Evolutionary conservation across 2,329 filamentous ascomycete species (phyloP), one percentile per base, ranked within the genome.

Genomic region (Ambrosiella beaveri): DNA sequence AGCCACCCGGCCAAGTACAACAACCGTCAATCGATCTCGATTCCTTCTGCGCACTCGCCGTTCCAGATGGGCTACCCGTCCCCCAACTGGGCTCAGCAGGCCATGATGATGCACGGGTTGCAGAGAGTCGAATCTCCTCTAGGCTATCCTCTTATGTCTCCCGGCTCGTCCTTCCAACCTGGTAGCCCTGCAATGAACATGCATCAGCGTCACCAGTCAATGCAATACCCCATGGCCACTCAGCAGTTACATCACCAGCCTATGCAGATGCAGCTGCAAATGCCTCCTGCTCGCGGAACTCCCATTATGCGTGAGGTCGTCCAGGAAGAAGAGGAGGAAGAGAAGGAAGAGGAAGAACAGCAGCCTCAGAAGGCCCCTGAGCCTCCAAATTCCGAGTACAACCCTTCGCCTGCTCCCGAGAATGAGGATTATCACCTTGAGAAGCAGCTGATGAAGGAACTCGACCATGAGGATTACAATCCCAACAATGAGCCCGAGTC

Each of bases 381-480:
- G 12, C 49, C 38, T 13, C 17, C 52, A 11, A 58, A 35, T 37
- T 17, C 27, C 37, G 62, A 60, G 52, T 85, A 90, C 64, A 89
- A 89, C 63, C 75, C 95, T 27, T 88, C 95, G 67, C 84, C 84
- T 62, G 88, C 93, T 63, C 84, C 94, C 58, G 85, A 93, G 54
- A 86, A 90, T 65, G 84, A 86, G 3, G 87, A 95, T 65, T 91
- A 93, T 65, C 87, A 91, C 64, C 70, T 93, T 61, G 86, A 90
- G 66, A 82, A 89, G 66, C 82, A 87, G 61, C 81, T 90, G 62
- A 82, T 87, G 56, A 82, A 85, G 57, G 84, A 91, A 65, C 74
- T 91, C 54, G 85, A 90, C 61, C 84, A 89, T 63, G 84, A 86
- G 58, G 85, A 88, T 63, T 85, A 87, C 65, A 86, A 81, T 64